Evolutionary conservation across 1,284 basidiomycete genomes (phyloP).

Genomic region (Trametes hirsuta): DNA sequence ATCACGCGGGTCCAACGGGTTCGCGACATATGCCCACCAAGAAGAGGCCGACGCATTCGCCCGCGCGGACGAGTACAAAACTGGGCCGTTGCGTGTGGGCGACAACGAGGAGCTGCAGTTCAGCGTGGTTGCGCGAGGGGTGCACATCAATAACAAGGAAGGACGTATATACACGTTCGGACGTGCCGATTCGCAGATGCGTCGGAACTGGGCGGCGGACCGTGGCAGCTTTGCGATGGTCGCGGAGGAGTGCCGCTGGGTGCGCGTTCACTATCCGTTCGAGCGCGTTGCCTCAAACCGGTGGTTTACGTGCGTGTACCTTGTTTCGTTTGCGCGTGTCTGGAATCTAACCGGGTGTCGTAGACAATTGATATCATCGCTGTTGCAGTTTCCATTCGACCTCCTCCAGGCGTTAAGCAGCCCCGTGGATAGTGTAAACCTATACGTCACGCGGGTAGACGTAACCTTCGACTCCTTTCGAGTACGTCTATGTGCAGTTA

Average conservation of each 20-base stretch:
- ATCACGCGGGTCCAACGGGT: slow-evolving; percentile 1
- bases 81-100: slow-evolving; percentile 12
- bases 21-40: slow-evolving; percentile 14
- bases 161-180: slow-evolving; percentile 47
- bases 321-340: neutral
- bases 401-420: slow-evolving; percentile 34
- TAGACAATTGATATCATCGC: slow-evolving; percentile 32
- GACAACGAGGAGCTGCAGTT: slow-evolving; percentile 38
- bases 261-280: slow-evolving; percentile 35
- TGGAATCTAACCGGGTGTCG: neutral
- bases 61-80: slow-evolving; percentile 3
- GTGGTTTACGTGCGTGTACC: slow-evolving; percentile 28
- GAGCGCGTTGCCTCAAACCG: slow-evolving; percentile 22
- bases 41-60: slow-evolving; percentile 15
- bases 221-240: slow-evolving; percentile 44
- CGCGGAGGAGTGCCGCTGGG: slow-evolving; percentile 43
- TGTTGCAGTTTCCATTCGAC: slow-evolving; percentile 36
- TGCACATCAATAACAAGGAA: slow-evolving; percentile 40
- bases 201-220: slow-evolving; percentile 41
- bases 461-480: slow-evolving; percentile 47
- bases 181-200: slow-evolving; percentile 40
- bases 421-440: slow-evolving; percentile 38
- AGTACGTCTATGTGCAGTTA: slow-evolving; percentile 18
- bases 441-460: slow-evolving; percentile 42
- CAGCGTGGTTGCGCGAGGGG: slow-evolving; percentile 34